Conservation (phyloP, 495 filamentous ascomycete genomes). For the Aspergillus wentii region DNA sequence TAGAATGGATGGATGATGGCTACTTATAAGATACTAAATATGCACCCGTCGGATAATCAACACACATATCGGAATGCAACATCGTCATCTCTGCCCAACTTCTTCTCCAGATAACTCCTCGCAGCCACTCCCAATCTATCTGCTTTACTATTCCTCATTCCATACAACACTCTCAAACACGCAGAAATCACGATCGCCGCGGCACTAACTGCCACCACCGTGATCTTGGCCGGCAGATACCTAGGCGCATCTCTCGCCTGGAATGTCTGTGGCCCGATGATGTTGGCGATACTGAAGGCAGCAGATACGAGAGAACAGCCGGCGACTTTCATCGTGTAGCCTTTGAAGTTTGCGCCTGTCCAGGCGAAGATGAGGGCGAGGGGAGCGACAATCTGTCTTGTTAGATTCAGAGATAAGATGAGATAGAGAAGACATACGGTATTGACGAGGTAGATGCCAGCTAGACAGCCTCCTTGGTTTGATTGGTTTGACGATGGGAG, state of each 20-base stretch:
- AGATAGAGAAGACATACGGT: slow-evolving; percentile 18
- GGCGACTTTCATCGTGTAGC: slow-evolving; percentile 37
- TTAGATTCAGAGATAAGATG: background rate
- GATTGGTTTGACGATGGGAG: slow-evolving; percentile 30
- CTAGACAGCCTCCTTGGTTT: slow-evolving; percentile 53
- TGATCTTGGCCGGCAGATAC: slow-evolving; percentile 54
- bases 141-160: slow-evolving; percentile 13
- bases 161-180: slow-evolving; percentile 36
- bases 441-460: slow-evolving; percentile 61
- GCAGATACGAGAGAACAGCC: slow-evolving; percentile 36
- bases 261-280: slow-evolving; percentile 57
- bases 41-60: too few species aligned
- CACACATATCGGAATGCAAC: slow-evolving; percentile 24
- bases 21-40: too few species aligned
- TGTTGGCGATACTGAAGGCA: slow-evolving; percentile 49
- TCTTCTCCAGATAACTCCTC: slow-evolving; percentile 13
- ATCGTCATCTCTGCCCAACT: slow-evolving; percentile 11
- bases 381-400: slow-evolving; percentile 23
- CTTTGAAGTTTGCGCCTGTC: slow-evolving; percentile 37
- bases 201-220: slow-evolving; percentile 45
- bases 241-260: slow-evolving; percentile 43
- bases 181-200: slow-evolving; percentile 34
- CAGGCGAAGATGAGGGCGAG: slow-evolving; percentile 39
- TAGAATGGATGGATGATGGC: too few species aligned
- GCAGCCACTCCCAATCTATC: slow-evolving; percentile 15